phyloP scores from a whole-genome alignment of 2,329 filamentous ascomycete genomes.

The Talaromyces piceae region DNA sequence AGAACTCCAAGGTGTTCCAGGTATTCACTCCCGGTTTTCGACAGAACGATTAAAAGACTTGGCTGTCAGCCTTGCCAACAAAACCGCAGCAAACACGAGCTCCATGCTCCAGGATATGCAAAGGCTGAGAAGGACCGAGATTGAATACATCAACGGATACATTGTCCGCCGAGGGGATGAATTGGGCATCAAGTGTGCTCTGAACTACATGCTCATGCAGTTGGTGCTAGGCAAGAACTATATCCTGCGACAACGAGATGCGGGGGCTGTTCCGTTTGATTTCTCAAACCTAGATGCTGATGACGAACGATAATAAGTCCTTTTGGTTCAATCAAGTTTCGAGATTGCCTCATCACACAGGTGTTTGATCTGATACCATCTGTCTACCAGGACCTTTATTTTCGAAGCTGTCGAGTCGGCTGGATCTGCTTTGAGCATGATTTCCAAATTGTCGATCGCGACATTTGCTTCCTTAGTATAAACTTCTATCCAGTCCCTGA shows the following conservation, averaged over 20 bases:
- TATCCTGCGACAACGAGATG: conserved; percentile 31
- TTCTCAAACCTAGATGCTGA: conserved; percentile 11
- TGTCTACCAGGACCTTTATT: conserved; percentile 21
- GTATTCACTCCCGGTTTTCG: conserved; percentile 53
- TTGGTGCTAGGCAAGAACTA: conserved; percentile 64
- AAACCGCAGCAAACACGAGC: conserved; percentile 52
- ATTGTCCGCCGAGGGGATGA: conserved; percentile 66
- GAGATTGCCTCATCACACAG: conserved; percentile 23
- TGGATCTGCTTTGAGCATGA: conserved; percentile 8
- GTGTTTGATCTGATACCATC: conserved; percentile 34
- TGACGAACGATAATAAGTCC: background rate
- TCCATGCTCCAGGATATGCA: conserved; percentile 62
- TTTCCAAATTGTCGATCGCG: conserved; percentile 19
- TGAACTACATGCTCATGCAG: conserved; percentile 65
- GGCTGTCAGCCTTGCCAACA: conserved; percentile 47
- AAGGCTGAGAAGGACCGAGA: conserved; percentile 59
- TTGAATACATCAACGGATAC: conserved; percentile 84
- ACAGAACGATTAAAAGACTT: conserved; percentile 55
- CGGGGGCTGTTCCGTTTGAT: conserved; percentile 27
- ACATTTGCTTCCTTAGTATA: conserved; percentile 30
- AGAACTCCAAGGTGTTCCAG: conserved; percentile 58
- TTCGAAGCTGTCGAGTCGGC: conserved; percentile 16
- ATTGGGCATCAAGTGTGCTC: conserved; percentile 61
- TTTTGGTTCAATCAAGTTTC: conserved; percentile 10
- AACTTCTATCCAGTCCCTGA: conserved; percentile 27